Base-by-base conservation (phyloP, 768 basidiomycete genomes). In the Russula brevipes region DNA sequence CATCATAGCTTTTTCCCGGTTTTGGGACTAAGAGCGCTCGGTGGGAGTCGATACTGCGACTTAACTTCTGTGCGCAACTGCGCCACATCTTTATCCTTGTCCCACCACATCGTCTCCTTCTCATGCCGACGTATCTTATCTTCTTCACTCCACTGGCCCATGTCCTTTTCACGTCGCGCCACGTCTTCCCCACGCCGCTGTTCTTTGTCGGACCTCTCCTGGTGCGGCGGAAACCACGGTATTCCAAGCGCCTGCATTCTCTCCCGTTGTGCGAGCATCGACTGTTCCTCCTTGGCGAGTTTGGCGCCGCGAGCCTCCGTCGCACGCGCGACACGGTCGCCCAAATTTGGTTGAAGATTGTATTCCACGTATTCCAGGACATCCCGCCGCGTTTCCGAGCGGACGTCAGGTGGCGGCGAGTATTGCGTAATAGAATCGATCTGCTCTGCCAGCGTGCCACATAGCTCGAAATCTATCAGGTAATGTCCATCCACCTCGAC, bases 311-410 rank as follows among this genome's bases (percentile, higher is more conserved):
- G 63, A 36, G 8, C 24, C 7, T 60, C 33, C 24, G 12, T 10
- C 3, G 1, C 1, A 35, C 14, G 19, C 49, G 17, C 12, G 7
- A 6, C 8, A 19, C 35, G 2, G 16, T 41, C 45, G 9, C 19
- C 9, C 8, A 4, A 12, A 12, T n/a, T 19, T 10, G 41, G 24
- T 59, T 50, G 51, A 12, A 64, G 59, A 44, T 36, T 56, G 39
- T 51, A 51, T 54, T 64, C 63, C 12, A 64, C 51, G 7, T 54
- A 33, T n/a, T 33, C 58, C 41, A 64, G 41, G 24, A 64, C 24
- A 1, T 44, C 58, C n/a, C 30, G 46, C n/a, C 54, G 63, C 17
- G n/a, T 41, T 19, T 5, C n/a, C 30, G 14, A 14, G 38, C 19
- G 47, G 39, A 36, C 24, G 35, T 2, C 47, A 39, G 59, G 36